A percentile compares a stretch with the other conserved stretches of the same genome.
phyloP scores from a whole-genome alignment of 192 early-diverging fungal species.

The Coemansia sp. region DNA sequence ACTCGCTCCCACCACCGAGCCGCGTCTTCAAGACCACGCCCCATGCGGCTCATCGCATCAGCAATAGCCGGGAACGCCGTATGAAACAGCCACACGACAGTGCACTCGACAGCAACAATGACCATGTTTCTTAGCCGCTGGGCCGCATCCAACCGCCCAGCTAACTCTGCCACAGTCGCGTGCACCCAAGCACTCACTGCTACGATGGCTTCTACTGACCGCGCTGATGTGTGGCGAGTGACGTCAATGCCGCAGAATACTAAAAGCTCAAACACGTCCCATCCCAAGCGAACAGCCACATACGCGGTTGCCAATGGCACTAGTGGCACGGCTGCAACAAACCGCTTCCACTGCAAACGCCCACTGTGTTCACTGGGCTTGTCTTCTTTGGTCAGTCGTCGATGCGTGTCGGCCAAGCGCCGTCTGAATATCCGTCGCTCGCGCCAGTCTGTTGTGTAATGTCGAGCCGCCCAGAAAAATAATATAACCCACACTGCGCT shows the following conservation, averaged over 20 bases:
- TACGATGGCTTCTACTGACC: background rate
- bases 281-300: slow-evolving; percentile 26
- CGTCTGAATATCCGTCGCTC: slow-evolving; percentile 38
- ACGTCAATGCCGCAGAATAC: slow-evolving; percentile 42
- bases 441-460: slow-evolving; percentile 48
- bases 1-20: slow-evolving; percentile 33
- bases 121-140: slow-evolving; percentile 10
- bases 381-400: slow-evolving; percentile 6
- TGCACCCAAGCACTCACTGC: background rate
- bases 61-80: slow-evolving; percentile 20
- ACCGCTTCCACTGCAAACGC: slow-evolving; percentile 29
- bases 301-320: slow-evolving; percentile 48
- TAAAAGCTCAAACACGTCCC: slow-evolving; percentile 45
- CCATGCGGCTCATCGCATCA: background rate
- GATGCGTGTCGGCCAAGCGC: slow-evolving; percentile 25
- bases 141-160: slow-evolving; percentile 11
- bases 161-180: background rate
- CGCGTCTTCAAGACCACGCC: background rate
- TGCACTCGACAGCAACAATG: slow-evolving; percentile 24
- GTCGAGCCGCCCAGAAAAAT: slow-evolving; percentile 19
- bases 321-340: slow-evolving; percentile 40
- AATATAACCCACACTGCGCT: slow-evolving; percentile 16
- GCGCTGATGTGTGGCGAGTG: background rate
- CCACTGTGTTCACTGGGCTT: background rate
- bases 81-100: slow-evolving; percentile 35